A percentile compares a stretch with the other conserved stretches of the same genome.
Evolutionary conservation across 495 filamentous ascomycete species (phyloP).

Genomic region (Penicillium diatomitis): DNA sequence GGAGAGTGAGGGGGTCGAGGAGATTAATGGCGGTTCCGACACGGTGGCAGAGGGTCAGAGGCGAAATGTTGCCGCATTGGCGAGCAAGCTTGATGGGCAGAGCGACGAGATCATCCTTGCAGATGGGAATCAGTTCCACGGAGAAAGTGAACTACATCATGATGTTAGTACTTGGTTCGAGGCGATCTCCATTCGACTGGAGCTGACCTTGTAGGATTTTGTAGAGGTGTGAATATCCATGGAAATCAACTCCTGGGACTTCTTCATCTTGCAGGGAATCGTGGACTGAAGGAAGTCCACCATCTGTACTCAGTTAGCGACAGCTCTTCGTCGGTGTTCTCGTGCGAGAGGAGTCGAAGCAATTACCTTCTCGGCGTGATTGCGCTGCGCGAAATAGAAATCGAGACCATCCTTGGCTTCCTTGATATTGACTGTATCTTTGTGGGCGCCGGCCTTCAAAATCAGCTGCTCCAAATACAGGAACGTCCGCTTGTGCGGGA

Average conservation of each 20-base stretch:
- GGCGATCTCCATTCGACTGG: not conserved
- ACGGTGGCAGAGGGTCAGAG: conserved; percentile 74
- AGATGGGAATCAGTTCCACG: conserved; percentile 79
- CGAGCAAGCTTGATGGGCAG: conserved; percentile 84
- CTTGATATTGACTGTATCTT: conserved; percentile 93
- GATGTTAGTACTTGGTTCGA: not conserved
- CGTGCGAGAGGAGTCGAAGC: not conserved
- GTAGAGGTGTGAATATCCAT: conserved; percentile 83
- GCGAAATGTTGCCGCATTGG: conserved; percentile 74
- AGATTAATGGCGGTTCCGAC: conserved; percentile 85
- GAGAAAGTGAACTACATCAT: conserved; percentile 59
- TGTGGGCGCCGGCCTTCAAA: conserved; percentile 84
- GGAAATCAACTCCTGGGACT: conserved; percentile 85
- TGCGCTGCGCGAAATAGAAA: conserved; percentile 83
- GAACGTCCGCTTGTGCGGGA: conserved; percentile 95
- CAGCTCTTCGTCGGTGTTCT: not conserved
- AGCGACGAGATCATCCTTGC: conserved; percentile 92
- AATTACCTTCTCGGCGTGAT: conserved; percentile 67
- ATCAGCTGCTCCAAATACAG: conserved; percentile 94
- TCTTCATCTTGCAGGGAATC: conserved; percentile 68
- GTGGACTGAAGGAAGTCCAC: conserved; percentile 74
- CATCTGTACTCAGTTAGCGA: conserved; percentile 34
- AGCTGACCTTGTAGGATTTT: conserved; percentile 64
- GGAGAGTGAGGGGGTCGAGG: conserved; percentile 82
- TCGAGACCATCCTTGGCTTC: conserved; percentile 90